These are phyloP conservation scores for Cymbidium sinense DNA, from an alignment of 106 monocot genomes.

Conservation along the genomic window DNA sequence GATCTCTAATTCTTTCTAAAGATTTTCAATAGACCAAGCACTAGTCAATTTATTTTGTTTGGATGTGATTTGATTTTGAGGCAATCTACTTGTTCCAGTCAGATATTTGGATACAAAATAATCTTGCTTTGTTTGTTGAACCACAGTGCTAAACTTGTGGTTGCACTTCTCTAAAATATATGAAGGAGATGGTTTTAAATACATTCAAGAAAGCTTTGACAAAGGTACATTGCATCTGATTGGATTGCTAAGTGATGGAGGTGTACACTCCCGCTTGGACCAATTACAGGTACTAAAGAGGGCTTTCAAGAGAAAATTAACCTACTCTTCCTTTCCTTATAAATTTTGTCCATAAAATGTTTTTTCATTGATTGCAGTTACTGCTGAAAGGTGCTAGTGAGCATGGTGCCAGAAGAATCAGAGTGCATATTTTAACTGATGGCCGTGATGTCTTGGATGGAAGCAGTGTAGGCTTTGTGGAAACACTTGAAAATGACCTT, in stretches of 20 bases:
- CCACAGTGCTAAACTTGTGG: constrained; percentile 81
- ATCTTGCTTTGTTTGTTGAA: background rate
- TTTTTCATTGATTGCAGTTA: constrained; percentile 46
- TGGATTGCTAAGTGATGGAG: constrained; percentile 69
- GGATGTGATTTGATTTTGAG: background rate
- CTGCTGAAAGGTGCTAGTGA: constrained; percentile 88
- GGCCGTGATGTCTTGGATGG: constrained; percentile 99
- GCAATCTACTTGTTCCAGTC: background rate
- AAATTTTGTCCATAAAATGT: background rate
- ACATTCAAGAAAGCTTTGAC: constrained; percentile 79
- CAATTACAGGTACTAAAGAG: constrained; percentile 64
- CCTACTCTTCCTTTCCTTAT: background rate
- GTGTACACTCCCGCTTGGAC: constrained; percentile 94
- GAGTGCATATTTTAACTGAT: constrained; percentile 93
- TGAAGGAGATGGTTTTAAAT: constrained; percentile 85
- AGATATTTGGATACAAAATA: background rate
- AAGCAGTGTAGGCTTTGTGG: constrained; percentile 80
- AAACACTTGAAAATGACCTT: constrained; percentile 90
- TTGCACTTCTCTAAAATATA: constrained; percentile 89
- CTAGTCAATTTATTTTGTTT: background rate
- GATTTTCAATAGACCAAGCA: background rate
- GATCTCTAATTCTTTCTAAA: background rate
- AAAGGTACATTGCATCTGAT: constrained; percentile 82
- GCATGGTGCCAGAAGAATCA: constrained; percentile 84
- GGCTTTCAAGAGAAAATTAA: background rate